Base-by-base conservation (phyloP, 352 stramenopile species). In the Phytophthora melonis region DNA sequence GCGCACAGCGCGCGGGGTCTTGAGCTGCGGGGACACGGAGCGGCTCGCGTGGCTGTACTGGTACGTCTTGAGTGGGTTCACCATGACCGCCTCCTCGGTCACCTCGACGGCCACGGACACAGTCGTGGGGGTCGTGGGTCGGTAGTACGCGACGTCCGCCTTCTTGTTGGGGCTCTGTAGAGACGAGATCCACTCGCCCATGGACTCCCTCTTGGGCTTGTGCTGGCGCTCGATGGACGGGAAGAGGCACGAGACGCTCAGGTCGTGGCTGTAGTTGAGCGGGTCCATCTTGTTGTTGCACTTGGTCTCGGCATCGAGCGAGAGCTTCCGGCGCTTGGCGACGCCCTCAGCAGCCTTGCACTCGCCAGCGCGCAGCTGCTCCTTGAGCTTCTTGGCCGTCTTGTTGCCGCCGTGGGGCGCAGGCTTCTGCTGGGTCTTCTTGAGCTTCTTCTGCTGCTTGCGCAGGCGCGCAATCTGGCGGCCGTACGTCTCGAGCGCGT, bases 401-500 rank as follows among this genome's bases (percentile, higher is more conserved):
- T 87, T 81, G 63, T 69, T 70, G 23, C 5, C 54, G 23, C 25
- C 54, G 16, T 49, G 27, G 5, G 32, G 25, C 25, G 50, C 67
- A 36, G 77, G 66, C 21, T 71, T 72, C 45, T 76, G 56, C 53
- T 72, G 23, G 1, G 41, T 14, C 34, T 61, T 63, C 61, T 74
- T 74, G 16, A 66, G 47, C 45, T 66, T 74, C 66, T 80, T 71
- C 52, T 79, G 70, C 66, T 81, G 60, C 66, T 80, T 73, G 47
- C 78, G 70, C 66, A 79, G 60, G 10, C 75, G 75, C 58, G 88
- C 70, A 27, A 94, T 92, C 66, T 83, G 66, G 50, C 82, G 83
- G 18, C 85, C 87, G 36, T 79, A 74, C 10, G 70, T 72, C 73
- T 94, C 87, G 36, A 94, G 65, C 32, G 64, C 59, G 70, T 94